Evolutionary conservation across 1,139 yeast species (phyloP), one percentile per base, ranked within the genome.

Genomic region (Suhomyces taliae): DNA sequence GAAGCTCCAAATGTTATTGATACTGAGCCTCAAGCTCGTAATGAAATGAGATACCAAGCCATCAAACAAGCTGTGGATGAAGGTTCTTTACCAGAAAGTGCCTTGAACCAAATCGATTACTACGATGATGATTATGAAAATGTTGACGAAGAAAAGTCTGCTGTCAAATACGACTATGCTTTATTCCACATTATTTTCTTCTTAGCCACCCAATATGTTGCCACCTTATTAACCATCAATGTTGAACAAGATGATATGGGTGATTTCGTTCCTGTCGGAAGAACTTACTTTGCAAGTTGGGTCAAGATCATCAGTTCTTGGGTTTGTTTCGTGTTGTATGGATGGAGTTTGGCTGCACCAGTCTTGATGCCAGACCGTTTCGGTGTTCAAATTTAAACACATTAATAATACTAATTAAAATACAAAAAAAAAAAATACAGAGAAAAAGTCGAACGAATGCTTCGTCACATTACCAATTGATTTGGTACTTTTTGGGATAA

Each of bases 201-300:
- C 64, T 74, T 95, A 54, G 99, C 99, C 0, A 93, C 99, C 1
- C 99, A 93, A 66, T 95, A 96, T 81, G 91, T 93, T 42, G 97
- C 99, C 1, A 90, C 97, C 0, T 73, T 95, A 53, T 75, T 95
- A 50, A 95, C 99, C 0, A 88, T 90, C 66, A 93, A 91, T 60
- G 97, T 93, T 32, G 84, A 87, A 47, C 84, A 85, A 57, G 96
- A 89, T 56, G 87, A 85, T 51, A 79, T 82, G 43, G 96, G 95
- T 7, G 95, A 90, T 54, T 95, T 95, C 62, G 85, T 90, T 7
- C 99, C 99, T 0, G 99, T 95, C 6, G 99, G 99, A 1, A 77
- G 99, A 63, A 93, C 99, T 0, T 91, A 91, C 66, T 93, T 93
- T 64, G 87, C 95, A 51, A 84, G 96, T 11, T 90, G 97, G 97